Base-by-base conservation (phyloP, 2,329 filamentous ascomycete species). In the Pseudogymnoascus destructans region DNA sequence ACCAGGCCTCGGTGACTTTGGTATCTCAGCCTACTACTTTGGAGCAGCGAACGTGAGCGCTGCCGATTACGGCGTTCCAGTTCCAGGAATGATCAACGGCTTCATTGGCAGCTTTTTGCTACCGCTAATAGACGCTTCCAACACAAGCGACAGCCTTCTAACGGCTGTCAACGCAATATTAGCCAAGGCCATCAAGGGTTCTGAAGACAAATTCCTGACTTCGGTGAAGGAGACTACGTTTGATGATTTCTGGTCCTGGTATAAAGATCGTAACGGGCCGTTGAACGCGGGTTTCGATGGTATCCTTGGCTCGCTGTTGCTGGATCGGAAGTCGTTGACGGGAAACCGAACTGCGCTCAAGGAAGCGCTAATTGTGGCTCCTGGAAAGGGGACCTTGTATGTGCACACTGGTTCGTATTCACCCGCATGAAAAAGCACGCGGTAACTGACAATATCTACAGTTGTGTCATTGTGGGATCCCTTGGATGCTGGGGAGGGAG, bases 21-120 rank as follows among this genome's bases (percentile, higher is more conserved):
- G 80, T 3, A 70, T 81, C 5, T 77, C 77, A 10, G 75, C 75
- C 1, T 79, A 78, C 63, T 73, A 74, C 27, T 65, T 66, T 21
- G 67, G 81, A 13, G 69, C 71, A 0, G 68, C 69, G 0, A 75
- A 74, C 0, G 67, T 73, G 6, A 69, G 69, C 0, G 68, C 67
- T 2, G 56, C 64, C 0, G 68, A 68, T 0, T 62, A 68, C 17
- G 67, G 69, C 10, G 59, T 11, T 21, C 73, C 2, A 0, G 68
- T 70, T 1, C 42, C 42, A 15, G 42, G 42, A 49, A 49, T 10
- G 42, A 49, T 49, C 23, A 72, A 75, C 57, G 60, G 57, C 0
- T 64, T 75, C 17, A 56, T 66, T 0, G 72, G 72, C 2, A 52
- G 57, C 0, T 69, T 71, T 27, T 61, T 72, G 1, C 64, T 77